phyloP scores from a whole-genome alignment of 2,329 filamentous ascomycete genomes.

The Bipolaris victoriae region DNA sequence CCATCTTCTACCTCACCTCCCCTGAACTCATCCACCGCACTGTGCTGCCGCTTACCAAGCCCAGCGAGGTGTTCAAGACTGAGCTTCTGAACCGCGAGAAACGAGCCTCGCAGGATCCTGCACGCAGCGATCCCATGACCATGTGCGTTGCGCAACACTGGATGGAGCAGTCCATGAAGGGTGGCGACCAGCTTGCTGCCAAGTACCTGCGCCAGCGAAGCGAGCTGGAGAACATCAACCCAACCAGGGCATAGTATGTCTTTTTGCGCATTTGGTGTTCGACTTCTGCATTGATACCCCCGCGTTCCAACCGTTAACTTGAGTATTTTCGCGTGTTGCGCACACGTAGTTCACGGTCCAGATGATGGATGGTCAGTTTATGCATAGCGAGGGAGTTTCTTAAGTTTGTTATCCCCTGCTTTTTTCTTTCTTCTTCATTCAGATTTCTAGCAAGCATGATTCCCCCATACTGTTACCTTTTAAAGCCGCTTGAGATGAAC shows the following conservation, averaged over 20 bases:
- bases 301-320: slow-evolving; percentile 5
- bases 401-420: slow-evolving; percentile 1
- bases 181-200: slow-evolving; percentile 84
- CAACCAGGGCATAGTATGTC: slow-evolving; percentile 46
- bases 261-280: slow-evolving; percentile 23
- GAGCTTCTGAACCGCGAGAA: slow-evolving; percentile 74
- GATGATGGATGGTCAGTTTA: slow-evolving; percentile 10
- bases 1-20: slow-evolving; percentile 89
- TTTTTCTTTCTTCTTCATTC: background rate
- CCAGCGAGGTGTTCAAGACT: slow-evolving; percentile 88
- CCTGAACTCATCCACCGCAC: slow-evolving; percentile 82
- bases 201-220: slow-evolving; percentile 78
- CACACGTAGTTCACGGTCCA: slow-evolving; percentile 12
- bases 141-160: slow-evolving; percentile 97
- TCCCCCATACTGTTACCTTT: slow-evolving; percentile 12
- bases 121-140: slow-evolving; percentile 78
- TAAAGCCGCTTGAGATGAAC: background rate
- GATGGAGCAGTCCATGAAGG: slow-evolving; percentile 88
- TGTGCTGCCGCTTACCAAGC: slow-evolving; percentile 81
- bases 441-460: slow-evolving; percentile 14
- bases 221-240: slow-evolving; percentile 64
- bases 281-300: slow-evolving; percentile 19
- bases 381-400: slow-evolving; percentile 21
- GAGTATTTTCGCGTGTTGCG: slow-evolving; percentile 11
- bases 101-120: slow-evolving; percentile 61